phyloP scores from a whole-genome alignment of 73 alveolate species.

The Paramecium octaurelia region DNA sequence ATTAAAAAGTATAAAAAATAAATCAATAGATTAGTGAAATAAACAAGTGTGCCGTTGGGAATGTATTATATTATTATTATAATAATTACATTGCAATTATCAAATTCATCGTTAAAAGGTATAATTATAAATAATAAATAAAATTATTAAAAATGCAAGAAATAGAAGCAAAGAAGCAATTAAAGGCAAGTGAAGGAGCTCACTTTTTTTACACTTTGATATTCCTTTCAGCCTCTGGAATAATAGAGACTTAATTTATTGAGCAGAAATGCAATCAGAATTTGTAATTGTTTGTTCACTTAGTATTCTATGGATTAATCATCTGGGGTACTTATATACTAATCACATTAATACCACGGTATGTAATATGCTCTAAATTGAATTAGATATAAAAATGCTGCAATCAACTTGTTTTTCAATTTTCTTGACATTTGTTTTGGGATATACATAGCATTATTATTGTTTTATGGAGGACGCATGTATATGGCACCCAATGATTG shows the following conservation, averaged over 20 bases:
- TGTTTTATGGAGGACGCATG: background rate
- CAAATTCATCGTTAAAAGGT: background rate
- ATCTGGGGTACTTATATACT: conserved; percentile 60
- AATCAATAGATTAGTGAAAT: background rate
- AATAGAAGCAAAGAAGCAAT: conserved; percentile 58
- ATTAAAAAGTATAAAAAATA: too few relatives aligned
- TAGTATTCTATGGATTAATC: conserved; percentile 56
- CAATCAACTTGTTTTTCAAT: conserved; percentile 54
- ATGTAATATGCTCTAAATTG: background rate
- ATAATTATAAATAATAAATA: background rate
- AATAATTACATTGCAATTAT: too few relatives aligned
- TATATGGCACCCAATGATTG: background rate
- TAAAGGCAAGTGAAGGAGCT: conserved; percentile 62
- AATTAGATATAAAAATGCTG: conserved; percentile 53
- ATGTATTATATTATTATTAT: too few relatives aligned
- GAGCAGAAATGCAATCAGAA: conserved; percentile 44
- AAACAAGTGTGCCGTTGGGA: background rate
- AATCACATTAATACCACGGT: conserved; percentile 55
- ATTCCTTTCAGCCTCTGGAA: conserved; percentile 62
- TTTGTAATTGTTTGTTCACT: conserved; percentile 38
- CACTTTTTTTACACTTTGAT: conserved; percentile 61
- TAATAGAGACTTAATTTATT: conserved; percentile 50
- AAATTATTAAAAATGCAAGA: conserved; percentile 46
- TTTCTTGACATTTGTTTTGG: conserved; percentile 54
- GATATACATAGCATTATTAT: background rate